Evolutionary conservation across 768 basidiomycete genomes (phyloP), one percentile per base, ranked within the genome.

Genomic region (Xerocomus potaroensis): DNA sequence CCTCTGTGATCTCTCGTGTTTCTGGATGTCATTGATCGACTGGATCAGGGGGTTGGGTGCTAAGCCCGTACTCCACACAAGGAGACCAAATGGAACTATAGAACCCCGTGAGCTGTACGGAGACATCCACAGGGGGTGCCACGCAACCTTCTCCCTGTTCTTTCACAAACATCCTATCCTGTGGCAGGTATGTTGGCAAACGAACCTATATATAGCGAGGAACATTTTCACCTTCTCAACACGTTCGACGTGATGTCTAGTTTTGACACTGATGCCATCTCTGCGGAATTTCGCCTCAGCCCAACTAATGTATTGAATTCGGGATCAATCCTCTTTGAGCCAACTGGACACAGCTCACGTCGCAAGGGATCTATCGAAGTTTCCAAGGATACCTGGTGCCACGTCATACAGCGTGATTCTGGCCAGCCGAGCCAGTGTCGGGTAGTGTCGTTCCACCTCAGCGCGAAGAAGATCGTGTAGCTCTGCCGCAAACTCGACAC

Each of bases 31-130:
- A 7, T 68, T 63, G 38, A 90, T 77, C 0, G 76, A 72, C 49
- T 75, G 66, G 42, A 92, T 76, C 22, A 93, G 69, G 7, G 91
- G 90, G 60, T 92, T 93, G 4, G 88, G 80, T 5, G 87, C 77
- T 3, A 93, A 71, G 2, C 91, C 91, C 2, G 91, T 93, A 50
- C 83, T 85, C 91, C 91, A 93, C 14, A 93, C 88, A 10, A 90
- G 75, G 18, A 93, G 69, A 21, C 91, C 90, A 62, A 84, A 88
- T 6, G 80, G 82, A 30, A 90, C 89, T 89, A 49, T 11, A 49
- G 39, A 41, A 46, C 42, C 30, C 42, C 49, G 12, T 51, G 37
- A 48, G 52, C 8, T 16, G 14, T 16, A 39, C 42, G 19, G 40
- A 11, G 35, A 54, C 33, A 36, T 41, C 22, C 24, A 34, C 30